Percentiles rank a stretch among this genome's conserved stretches.
Conservation (phyloP, 495 filamentous ascomycete species). For the Penicillium goetzii region DNA sequence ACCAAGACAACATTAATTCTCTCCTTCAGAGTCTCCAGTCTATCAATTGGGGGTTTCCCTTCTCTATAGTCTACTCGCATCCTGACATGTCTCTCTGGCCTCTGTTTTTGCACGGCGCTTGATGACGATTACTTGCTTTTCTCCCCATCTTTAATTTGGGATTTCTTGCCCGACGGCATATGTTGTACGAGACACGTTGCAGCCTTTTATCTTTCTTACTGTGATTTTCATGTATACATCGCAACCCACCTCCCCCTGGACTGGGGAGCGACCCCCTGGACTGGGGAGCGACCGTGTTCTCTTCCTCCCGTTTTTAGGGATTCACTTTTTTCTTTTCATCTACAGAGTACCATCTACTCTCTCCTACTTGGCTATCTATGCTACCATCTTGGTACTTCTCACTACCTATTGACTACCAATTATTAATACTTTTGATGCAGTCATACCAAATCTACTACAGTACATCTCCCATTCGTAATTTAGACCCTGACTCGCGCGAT, state of each 20-base stretch:
- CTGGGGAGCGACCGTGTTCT: constrained; percentile 17
- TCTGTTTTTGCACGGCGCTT: constrained; percentile 31
- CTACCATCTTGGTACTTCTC: not conserved
- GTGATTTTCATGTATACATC: constrained; percentile 8
- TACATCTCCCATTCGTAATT: not conserved
- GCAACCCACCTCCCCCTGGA: constrained; percentile 6
- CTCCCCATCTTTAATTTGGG: constrained; percentile 18
- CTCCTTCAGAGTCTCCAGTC: constrained; percentile 15
- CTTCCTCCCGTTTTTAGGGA: not conserved
- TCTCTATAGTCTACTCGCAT: constrained; percentile 16
- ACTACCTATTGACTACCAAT: constrained; percentile 24
- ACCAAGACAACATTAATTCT: constrained; percentile 8
- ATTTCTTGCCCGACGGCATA: constrained; percentile 22
- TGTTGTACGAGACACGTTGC: constrained; percentile 34
- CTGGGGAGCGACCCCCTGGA: constrained; percentile 17
- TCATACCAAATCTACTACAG: no score
- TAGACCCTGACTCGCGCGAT: not conserved
- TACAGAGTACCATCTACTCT: constrained; percentile 2
- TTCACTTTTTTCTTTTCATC: constrained; percentile 10
- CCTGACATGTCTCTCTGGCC: constrained; percentile 23
- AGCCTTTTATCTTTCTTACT: constrained; percentile 21
- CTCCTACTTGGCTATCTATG: constrained; percentile 2
- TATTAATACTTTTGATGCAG: constrained; percentile 6
- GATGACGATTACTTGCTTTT: constrained; percentile 24
- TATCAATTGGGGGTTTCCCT: not conserved